Evolutionary conservation across 2,329 filamentous ascomycete species (phyloP).

Genomic region (Cytospora chrysosperma): DNA sequence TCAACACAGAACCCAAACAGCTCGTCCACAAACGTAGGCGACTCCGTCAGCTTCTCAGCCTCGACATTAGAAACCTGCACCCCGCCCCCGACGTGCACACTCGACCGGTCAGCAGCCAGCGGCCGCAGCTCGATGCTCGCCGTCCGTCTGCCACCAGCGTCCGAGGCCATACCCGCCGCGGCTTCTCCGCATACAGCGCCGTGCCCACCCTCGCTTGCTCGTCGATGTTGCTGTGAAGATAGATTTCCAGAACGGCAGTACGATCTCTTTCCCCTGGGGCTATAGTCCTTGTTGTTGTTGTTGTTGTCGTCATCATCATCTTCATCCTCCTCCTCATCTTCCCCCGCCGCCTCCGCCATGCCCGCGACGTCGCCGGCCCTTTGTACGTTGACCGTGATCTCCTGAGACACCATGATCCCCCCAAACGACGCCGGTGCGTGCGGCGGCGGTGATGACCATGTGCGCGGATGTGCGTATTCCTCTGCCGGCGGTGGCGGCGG

Average conservation of each 20-base stretch:
- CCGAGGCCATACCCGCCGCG: background rate
- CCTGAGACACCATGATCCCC: conserved; percentile 62
- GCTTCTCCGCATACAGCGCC: background rate
- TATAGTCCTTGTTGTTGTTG: too few species aligned
- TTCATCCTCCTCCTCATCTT: too few species aligned
- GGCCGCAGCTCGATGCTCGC: conserved; percentile 30
- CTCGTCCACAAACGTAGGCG: conserved; percentile 46
- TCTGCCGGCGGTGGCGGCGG: conserved; percentile 18
- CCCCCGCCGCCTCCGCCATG: conserved; percentile 26
- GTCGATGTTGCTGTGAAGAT: conserved; percentile 11
- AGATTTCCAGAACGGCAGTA: background rate
- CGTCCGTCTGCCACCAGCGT: conserved; percentile 20
- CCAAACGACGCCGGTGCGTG: conserved; percentile 37
- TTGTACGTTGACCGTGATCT: conserved; percentile 55
- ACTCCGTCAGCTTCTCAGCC: conserved; percentile 37
- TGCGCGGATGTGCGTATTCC: conserved; percentile 1
- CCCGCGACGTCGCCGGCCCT: conserved; percentile 25
- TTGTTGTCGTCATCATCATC: too few species aligned
- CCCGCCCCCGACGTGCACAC: conserved; percentile 28
- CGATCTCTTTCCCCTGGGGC: conserved; percentile 16
- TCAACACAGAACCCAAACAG: conserved; percentile 36
- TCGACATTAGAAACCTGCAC: conserved; percentile 34
- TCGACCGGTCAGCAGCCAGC: conserved; percentile 25
- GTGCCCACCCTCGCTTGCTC: conserved; percentile 12
- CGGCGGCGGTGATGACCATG: conserved; percentile 2